A percentile compares a stretch with the other conserved stretches of the same genome.
These are phyloP conservation scores for Penicillium sp. DNA, from an alignment of 2,329 filamentous ascomycete genomes.

Conservation along the genomic window DNA sequence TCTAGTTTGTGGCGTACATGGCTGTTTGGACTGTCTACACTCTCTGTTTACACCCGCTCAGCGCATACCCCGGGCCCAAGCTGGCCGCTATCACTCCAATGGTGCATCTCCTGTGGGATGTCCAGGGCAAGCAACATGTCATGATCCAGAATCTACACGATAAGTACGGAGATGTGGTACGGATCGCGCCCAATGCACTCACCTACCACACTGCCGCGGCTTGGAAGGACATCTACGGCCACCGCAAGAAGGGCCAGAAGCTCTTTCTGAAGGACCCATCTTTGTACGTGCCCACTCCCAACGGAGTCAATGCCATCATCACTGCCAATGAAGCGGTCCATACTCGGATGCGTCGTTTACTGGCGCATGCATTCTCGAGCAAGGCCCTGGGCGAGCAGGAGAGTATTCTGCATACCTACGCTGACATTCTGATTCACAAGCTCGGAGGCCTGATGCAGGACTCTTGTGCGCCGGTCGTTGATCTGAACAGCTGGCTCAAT, in stretches of 20 bases:
- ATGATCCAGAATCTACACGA: constrained; percentile 23
- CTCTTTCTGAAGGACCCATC: constrained; percentile 27
- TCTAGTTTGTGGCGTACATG: constrained; percentile 7
- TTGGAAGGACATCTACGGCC: constrained; percentile 40
- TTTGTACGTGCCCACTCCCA: constrained; percentile 21
- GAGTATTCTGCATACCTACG: constrained; percentile 31
- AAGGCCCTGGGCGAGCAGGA: constrained; percentile 36
- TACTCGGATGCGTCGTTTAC: constrained; percentile 31
- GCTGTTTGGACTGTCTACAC: constrained; percentile 20
- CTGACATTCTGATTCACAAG: constrained; percentile 27
- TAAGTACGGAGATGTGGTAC: constrained; percentile 34
- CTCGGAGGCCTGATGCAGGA: constrained; percentile 10
- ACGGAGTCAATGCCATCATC: constrained; percentile 25
- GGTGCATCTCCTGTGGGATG: constrained; percentile 19
- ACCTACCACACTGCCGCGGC: constrained; percentile 31
- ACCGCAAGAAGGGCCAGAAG: constrained; percentile 24
- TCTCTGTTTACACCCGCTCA: constrained; percentile 32
- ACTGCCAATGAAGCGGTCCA: constrained; percentile 29
- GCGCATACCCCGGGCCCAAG: constrained; percentile 33
- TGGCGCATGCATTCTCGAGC: constrained; percentile 38
- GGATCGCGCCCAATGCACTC: constrained; percentile 41
- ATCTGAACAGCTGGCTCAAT: constrained; percentile 25
- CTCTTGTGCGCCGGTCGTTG: constrained; percentile 5
- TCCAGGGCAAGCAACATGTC: constrained; percentile 18
- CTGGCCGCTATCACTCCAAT: constrained; percentile 29